Base-by-base conservation (phyloP, 495 filamentous ascomycete genomes). In the Penicillium alfredii region DNA sequence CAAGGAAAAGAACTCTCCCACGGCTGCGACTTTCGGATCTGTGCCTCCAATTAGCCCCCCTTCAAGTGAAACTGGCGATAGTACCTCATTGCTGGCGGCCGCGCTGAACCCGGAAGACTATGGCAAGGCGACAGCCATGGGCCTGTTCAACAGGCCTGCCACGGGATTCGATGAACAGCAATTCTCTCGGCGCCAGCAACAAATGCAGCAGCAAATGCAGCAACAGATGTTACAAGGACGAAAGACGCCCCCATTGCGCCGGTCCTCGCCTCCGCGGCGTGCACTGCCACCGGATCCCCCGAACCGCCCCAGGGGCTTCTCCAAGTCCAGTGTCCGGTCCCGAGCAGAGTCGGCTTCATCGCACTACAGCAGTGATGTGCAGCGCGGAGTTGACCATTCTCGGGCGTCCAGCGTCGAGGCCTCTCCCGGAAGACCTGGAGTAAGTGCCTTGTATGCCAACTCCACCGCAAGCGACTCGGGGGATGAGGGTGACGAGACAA, bases 91-190 rank as follows among this genome's bases (percentile, higher is more conserved):
- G 9, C 56, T 77, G 31, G 61, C 68, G 2, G 60, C 61, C 6
- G 63, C 84, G 9, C 69, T 90, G 7, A 78, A 85, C 40, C 82
- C 86, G 0, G 81, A 80, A 42, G 88, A 94, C 45, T 64, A 76
- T 25, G 87, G 86, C 12, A 93, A 93, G 58, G 86, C 88, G 8
- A 93, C 88, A 1, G 86, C 86, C 4, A 71, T 87, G 59, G 86
- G 86, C 10, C 71, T 86, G 1, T 94, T 94, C 63, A 81, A 88
- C 36, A 87, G 87, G 45, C 85, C 88, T 2, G 64, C 58, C 13
- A 74, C 81, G 25, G 68, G 74, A 6, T 94, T 88, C 35, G 84
- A 92, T 47, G 88, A 95, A 48, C 77, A 82, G 23, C 84, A 85
- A 47, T 95, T 89, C 40, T 76, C 82, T 6, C 81, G 88, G 47